phyloP scores from a whole-genome alignment of 1,139 yeast genomes.

The Lodderomyces orthopsilosis region DNA sequence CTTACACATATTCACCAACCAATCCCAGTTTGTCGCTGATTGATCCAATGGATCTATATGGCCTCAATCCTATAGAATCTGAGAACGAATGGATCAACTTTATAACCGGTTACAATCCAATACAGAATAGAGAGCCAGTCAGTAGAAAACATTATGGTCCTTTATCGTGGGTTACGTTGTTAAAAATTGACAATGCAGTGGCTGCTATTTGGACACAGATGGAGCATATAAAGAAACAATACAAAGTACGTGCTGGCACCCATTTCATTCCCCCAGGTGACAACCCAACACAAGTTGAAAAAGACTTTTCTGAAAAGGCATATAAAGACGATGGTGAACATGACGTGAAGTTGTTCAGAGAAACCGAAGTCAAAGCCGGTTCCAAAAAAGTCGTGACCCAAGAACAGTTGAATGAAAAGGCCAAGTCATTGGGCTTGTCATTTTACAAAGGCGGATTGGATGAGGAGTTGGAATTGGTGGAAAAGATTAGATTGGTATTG shows the following conservation, averaged over 20 bases:
- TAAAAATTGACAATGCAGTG: conserved; percentile 26
- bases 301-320: conserved; percentile 14
- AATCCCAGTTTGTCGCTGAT: conserved; percentile 5
- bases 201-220: conserved; percentile 16
- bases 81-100: conserved; percentile 30
- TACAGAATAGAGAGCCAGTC: conserved; percentile 24
- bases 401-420: conserved; percentile 20
- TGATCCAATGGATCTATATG: conserved; percentile 9
- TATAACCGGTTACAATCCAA: conserved; percentile 28
- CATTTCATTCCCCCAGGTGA: conserved; percentile 6
- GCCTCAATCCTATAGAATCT: conserved; percentile 14
- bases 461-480: conserved; percentile 25
- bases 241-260: conserved; percentile 5
- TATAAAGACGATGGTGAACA: conserved; percentile 21
- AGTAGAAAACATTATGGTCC: conserved; percentile 31
- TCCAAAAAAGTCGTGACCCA: conserved; percentile 3
- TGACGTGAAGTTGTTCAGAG: conserved; percentile 21
- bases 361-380: conserved; percentile 9
- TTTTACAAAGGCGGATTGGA: conserved; percentile 34
- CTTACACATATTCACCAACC: not conserved
- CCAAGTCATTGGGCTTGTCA: conserved; percentile 28
- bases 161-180: conserved; percentile 33
- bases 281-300: conserved; percentile 9
- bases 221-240: conserved; percentile 9
- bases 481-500: conserved; percentile 37